Evolutionary conservation across 73 alveolate genomes (phyloP), one percentile per base, ranked within the genome.

Genomic region (Symbiodinium pilosum): DNA sequence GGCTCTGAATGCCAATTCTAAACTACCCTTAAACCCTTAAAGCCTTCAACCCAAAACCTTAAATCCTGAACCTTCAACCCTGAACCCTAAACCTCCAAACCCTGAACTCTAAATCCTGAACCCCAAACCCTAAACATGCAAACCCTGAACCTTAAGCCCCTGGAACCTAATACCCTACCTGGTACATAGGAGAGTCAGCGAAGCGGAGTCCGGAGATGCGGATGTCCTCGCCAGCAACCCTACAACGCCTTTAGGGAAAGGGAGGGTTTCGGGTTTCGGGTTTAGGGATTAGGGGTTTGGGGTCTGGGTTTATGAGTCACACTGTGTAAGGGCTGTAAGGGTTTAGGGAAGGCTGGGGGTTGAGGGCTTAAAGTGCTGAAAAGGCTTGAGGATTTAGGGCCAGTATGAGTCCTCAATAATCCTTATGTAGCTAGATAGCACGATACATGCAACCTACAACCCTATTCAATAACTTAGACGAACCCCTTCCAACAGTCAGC

Each of bases 101-200:
- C 38, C 75, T 26, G 9, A 26, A 56, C 3, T 34, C 75, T 20
- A 56, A 56, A 56, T 34, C 38, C 75, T 56, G 75, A 64, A 64
- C 77, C 77, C 77, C 12, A 28, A 64, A 32, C 59, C 59, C 32
- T 64, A 28, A 64, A 64, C 36, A 7, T 36, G 30, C 32, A 20
- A 64, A 64, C 38, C 77, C 77, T 54, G 2, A 54, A 12, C 71
- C 71, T 5, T 54, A 54, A 12, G 26, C 64, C 64, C 64, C 71
- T 54, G 71, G 16, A 54, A 54, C 26, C 71, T 0, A 0, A 7
- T 30, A 11, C 40, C 38, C 16, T 28, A 38, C 97, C 97, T 91
- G 97, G 77, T 91, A 91, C 97, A 91, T 91, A 43, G 97, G 97
- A 2, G 97, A 91, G 54, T 91, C 97, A n/a, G 75, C 88, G 75